A percentile compares a stretch with the other conserved stretches of the same genome.
Conservation (phyloP, 2,329 filamentous ascomycete genomes). For the Elsinoe fawcettii region DNA sequence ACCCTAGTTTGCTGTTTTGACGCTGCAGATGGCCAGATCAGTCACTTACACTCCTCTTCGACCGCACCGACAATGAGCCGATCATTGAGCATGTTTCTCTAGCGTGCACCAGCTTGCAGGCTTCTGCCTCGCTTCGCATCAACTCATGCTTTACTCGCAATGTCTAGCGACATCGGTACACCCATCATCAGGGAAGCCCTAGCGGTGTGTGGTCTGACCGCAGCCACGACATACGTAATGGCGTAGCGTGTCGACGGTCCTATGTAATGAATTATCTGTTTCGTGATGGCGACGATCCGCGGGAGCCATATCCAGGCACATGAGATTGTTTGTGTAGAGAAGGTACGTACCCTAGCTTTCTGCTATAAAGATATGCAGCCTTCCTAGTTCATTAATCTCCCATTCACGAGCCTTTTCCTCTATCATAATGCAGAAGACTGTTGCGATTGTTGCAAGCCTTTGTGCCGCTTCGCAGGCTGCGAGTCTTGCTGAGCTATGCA, state of each 20-base stretch:
- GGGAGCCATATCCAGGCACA: not conserved
- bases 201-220: not conserved
- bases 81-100: not conserved
- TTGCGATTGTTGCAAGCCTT: not conserved
- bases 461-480: constrained; percentile 7
- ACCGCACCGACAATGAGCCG: not conserved
- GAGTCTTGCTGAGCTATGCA: constrained; percentile 19
- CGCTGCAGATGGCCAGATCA: not conserved
- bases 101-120: not conserved
- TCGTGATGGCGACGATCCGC: not conserved
- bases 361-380: not conserved
- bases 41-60: not conserved
- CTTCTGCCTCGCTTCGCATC: not conserved
- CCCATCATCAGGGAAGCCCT: too few relatives aligned
- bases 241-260: not conserved
- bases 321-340: not conserved
- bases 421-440: not conserved
- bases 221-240: not conserved
- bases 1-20: not conserved
- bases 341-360: not conserved
- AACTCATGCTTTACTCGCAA: not conserved
- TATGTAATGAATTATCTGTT: not conserved
- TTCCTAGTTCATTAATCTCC: not conserved
- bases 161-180: not conserved
- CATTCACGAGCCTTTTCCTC: not conserved